Conservation (phyloP, 2,329 filamentous ascomycete species). For the Scortechinia acanthostroma region DNA sequence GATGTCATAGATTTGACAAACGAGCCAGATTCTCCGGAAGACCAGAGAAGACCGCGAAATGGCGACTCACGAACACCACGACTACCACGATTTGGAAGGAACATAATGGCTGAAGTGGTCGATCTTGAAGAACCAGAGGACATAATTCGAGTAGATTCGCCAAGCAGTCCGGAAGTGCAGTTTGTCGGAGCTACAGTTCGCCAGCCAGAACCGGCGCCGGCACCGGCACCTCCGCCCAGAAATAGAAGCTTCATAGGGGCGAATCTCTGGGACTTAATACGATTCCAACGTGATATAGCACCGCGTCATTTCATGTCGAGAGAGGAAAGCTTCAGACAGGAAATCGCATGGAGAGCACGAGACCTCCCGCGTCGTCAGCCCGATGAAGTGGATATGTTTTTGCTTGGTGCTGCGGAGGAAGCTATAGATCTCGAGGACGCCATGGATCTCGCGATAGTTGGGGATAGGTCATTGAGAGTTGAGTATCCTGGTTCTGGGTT, state of each 20-base stretch:
- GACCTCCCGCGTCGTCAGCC: not conserved
- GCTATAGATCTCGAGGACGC: too few species aligned
- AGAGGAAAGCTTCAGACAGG: too few species aligned
- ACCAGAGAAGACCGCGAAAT: too few species aligned
- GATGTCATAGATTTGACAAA: not conserved
- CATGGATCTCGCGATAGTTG: too few species aligned
- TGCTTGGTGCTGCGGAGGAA: too few species aligned
- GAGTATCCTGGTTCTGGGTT: not conserved
- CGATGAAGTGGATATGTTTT: not conserved
- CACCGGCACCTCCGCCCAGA: not conserved
- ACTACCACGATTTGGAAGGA: not conserved
- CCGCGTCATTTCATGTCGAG: too few species aligned
- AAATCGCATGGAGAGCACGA: too few species aligned
- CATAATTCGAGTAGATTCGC: not conserved
- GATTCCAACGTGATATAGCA: too few species aligned
- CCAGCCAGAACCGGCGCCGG: too few species aligned
- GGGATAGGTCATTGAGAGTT: not conserved
- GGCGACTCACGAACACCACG: not conserved
- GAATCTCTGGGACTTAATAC: too few species aligned
- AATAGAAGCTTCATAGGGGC: too few species aligned
- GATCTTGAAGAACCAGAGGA: not conserved
- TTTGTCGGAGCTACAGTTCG: not conserved
- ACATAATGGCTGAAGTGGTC: not conserved
- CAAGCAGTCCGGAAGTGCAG: not conserved
- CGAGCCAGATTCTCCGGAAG: not conserved